These are phyloP conservation scores for Fraxinus latifolia DNA, from an alignment of 305 asterid species.

Conservation along the genomic window DNA sequence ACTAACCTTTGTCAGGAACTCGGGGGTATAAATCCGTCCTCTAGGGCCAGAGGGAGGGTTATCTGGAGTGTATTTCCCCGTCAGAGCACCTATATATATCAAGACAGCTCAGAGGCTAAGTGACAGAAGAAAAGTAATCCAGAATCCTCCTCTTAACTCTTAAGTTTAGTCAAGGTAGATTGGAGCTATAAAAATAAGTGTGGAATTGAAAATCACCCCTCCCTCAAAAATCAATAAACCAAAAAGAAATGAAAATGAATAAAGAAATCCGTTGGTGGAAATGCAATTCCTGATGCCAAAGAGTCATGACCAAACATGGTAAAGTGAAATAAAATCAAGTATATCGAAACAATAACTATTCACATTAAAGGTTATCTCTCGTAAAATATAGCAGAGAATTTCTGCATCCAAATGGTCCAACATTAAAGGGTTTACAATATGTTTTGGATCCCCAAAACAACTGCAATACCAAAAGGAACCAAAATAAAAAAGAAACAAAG, in stretches of 20 bases:
- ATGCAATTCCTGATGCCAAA: not conserved
- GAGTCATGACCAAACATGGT: not conserved
- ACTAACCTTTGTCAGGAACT: conserved; percentile 65
- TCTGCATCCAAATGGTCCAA: not conserved
- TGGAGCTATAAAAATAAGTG: not conserved
- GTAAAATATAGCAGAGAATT: not conserved
- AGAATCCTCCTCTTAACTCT: not conserved
- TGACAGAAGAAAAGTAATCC: not conserved
- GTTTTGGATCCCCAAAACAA: not conserved
- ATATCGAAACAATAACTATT: not conserved
- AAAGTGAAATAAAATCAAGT: not conserved
- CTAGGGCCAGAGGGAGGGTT: conserved; percentile 89
- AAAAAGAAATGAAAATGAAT: not conserved
- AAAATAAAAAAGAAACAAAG: not conserved
- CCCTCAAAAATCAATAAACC: not conserved
- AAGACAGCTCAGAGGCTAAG: not conserved
- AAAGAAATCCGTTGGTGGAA: not conserved
- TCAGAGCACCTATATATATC: conserved; percentile 71
- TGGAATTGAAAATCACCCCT: not conserved
- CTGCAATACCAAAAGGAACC: not conserved
- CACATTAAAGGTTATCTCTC: not conserved
- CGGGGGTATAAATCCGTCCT: conserved; percentile 74
- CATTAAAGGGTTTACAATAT: not conserved
- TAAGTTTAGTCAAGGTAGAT: not conserved
- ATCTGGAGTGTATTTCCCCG: conserved; percentile 77